Evolutionary conservation across 129 eudicot species (phyloP), one percentile per base, ranked within the genome.

Genomic region (Tagetes erecta): DNA sequence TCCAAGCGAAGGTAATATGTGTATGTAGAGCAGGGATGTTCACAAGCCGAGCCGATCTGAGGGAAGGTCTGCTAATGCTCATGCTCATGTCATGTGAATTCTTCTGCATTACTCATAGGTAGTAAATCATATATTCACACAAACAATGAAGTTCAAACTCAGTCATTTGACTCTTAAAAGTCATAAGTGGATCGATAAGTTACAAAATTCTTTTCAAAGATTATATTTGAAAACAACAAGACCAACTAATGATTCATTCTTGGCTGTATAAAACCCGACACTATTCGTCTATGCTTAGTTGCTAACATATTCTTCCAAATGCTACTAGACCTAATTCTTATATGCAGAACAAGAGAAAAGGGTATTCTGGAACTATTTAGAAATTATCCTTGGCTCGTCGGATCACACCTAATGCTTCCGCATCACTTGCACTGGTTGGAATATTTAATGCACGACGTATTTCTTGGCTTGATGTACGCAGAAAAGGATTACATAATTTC

Each of bases 331-430:
- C 76, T 80, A 70, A 62, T 50, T 59, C 65, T 59, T 81, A 81
- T 81, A 74, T 72, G 81, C 78, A 66, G 20, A 46, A 78, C 76
- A 71, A 59, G 55, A 44, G 60, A 37, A 68, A 65, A 71, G 64
- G 76, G 73, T 12, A 73, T 62, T 41, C 47, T 7, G 12, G 27
- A 73, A 70, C 50, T 44, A 73, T 55, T 80, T 86, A 93, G 67
- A 93, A 90, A 70, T 83, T 78, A 80, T 93, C 98, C 67, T 93
- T 93, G 14, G 97, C 98, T 78, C 75, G 84, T 40, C 98, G 87
- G 72, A 90, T 93, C 74, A 74, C 83, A 8, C 89, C 92, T 76
- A 93, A 83, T 37, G 95, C 90, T 81, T 87, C 95, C 10, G 89
- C 91, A 11, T 87, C 98, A 64, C 81, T 85, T 37, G 92, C 92